Evolutionary conservation across 2,329 filamentous ascomycete species (phyloP).

Genomic region (Aspergillus eucalypticola): DNA sequence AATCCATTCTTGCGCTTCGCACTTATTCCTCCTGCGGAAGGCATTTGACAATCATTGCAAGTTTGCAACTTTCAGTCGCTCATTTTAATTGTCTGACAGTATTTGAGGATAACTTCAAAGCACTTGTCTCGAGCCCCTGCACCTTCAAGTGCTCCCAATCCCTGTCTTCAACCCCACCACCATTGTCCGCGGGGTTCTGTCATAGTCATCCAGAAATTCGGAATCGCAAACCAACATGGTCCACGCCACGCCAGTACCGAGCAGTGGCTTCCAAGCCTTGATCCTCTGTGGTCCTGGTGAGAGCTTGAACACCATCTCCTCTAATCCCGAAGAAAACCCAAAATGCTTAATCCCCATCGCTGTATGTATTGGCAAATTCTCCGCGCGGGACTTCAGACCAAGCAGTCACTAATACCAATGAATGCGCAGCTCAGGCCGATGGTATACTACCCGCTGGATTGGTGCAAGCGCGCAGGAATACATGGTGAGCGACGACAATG

Average conservation of each 20-base stretch:
- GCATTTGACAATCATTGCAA: background rate
- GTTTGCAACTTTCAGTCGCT: background rate
- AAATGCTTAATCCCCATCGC: conserved; percentile 45
- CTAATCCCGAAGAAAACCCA: conserved; percentile 48
- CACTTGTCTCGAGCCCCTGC: background rate
- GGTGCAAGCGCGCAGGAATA: conserved; percentile 50
- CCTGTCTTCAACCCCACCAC: background rate
- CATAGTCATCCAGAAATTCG: background rate
- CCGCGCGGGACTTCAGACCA: background rate
- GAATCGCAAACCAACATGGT: conserved; percentile 5
- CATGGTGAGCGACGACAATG: conserved; percentile 39
- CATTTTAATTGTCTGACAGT: background rate
- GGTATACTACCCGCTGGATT: conserved; percentile 52
- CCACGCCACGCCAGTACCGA: conserved; percentile 12
- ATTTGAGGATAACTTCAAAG: background rate
- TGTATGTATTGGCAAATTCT: conserved; percentile 40
- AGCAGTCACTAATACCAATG: conserved; percentile 5
- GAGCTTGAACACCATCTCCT: conserved; percentile 50
- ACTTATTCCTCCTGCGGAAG: background rate
- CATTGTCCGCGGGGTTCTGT: background rate
- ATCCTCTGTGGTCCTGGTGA: conserved; percentile 51
- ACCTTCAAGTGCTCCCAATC: background rate
- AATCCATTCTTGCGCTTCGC: background rate
- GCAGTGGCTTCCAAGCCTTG: conserved; percentile 47
- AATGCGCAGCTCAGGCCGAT: conserved; percentile 37